Evolutionary conservation across 257 asterid genomes (phyloP), one percentile per base, ranked within the genome.

Genomic region (Scutellaria barbata): DNA sequence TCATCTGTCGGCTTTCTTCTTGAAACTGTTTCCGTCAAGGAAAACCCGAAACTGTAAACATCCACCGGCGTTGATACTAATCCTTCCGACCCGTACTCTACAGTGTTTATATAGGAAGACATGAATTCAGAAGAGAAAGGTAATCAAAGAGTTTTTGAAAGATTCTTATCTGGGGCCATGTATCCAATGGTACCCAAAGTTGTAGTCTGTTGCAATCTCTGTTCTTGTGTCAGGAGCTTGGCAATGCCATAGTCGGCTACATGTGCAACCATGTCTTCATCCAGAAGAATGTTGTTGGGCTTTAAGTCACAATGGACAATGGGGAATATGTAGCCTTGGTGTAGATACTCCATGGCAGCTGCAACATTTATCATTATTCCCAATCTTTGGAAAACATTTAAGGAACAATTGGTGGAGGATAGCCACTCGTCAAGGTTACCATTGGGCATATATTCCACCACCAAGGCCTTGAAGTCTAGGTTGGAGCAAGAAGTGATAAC

Each of bases 381-480:
- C 71, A 30, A n/a, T 65, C 71, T 65, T 13, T 65, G 13, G 13
- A 9, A 13, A 46, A 65, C 22, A 16, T 30, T 6, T 47, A 47
- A 10, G 4, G 30, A 30, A 8, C 58, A 47, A 8, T 65, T 14
- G 18, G 30, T 14, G 5, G 58, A 47, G 22, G 47, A n/a, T 17
- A 65, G 71, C 59, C 71, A 65, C 8, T 65, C 30, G n/a, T 30
- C 46, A n/a, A 65, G 71, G 71, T 65, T 65, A 14, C 71, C 71
- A 1, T 65, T 47, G 41, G 71, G 58, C 58, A 47, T 65, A 12
- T 7, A 65, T 4, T 12, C 71, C 71, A 65, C 25, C 20, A 65
- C 58, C 10, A 65, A 47, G n/a, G 71, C 71, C 46, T 65, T 65
- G 8, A 65, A 65, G n/a, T 47, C 71, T 3, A 47, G 71, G 59